Evolutionary conservation across 371 early-diverging fungal genomes (phyloP).

Genomic region (Actinomucor elegans): DNA sequence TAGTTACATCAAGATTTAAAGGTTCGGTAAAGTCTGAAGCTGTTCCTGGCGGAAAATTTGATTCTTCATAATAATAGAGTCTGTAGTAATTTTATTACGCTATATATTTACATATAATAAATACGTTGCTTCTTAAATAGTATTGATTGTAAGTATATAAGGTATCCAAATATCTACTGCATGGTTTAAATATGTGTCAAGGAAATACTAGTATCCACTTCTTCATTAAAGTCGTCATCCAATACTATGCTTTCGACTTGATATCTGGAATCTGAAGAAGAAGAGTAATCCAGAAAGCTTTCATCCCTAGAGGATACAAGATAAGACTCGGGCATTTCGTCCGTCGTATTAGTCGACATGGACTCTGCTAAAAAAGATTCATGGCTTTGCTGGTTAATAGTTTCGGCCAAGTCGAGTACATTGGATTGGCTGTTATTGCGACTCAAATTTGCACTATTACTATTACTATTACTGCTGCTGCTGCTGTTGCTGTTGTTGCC

Average conservation of each 20-base stretch:
- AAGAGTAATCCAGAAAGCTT: conserved; percentile 2
- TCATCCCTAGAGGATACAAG: conserved; percentile 7
- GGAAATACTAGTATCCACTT: no score
- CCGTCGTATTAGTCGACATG: background rate
- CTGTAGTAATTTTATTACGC: no score
- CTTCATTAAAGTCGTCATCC: no score
- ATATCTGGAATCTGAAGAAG: conserved; percentile 2
- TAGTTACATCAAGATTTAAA: no score
- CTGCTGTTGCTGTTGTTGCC: background rate
- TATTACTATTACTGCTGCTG: background rate
- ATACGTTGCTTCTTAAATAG: no score
- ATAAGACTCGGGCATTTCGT: conserved; percentile 18
- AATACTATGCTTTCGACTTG: conserved; percentile 8
- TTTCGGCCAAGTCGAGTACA: background rate
- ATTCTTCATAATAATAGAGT: no score
- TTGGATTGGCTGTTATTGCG: background rate
- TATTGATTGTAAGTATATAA: no score
- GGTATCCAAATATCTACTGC: no score
- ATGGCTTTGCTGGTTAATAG: background rate
- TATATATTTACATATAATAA: no score
- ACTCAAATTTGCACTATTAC: background rate
- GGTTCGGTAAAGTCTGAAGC: no score
- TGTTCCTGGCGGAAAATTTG: no score
- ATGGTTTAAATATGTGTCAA: no score
- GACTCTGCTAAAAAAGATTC: conserved; percentile 3